These are phyloP conservation scores for Verticillium longisporum DNA, from an alignment of 2,329 filamentous ascomycete genomes.

Conservation along the genomic window DNA sequence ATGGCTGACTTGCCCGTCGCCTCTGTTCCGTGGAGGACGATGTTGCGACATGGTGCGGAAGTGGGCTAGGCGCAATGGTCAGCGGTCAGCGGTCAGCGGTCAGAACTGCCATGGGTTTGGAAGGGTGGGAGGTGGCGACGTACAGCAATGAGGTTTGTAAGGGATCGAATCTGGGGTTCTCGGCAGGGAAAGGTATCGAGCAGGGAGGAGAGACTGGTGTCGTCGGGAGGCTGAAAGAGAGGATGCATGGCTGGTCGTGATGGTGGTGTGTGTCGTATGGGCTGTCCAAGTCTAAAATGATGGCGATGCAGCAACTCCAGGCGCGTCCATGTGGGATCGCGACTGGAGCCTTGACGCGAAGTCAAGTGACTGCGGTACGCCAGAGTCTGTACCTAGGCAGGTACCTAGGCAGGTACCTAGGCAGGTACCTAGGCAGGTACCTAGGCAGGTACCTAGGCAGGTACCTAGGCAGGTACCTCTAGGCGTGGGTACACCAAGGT, in stretches of 20 bases:
- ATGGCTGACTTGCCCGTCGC: conserved; percentile 81
- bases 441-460: no score
- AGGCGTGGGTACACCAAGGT: no score
- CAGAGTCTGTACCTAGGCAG: no score
- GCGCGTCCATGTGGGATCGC: background rate
- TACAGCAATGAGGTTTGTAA: conserved; percentile 49
- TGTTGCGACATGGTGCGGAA: conserved; percentile 63
- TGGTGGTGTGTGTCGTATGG: background rate
- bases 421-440: no score
- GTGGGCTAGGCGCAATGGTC: conserved; percentile 37
- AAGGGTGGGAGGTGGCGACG: conserved; percentile 9
- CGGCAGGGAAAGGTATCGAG: conserved; percentile 47
- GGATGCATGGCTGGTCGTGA: conserved; percentile 20
- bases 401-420: no score
- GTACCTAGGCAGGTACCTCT: no score
- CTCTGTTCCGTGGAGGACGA: conserved; percentile 78
- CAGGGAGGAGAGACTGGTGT: conserved; percentile 38
- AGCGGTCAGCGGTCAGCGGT: conserved; percentile 10
- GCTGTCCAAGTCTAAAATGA: background rate
- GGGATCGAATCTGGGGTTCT: conserved; percentile 50
- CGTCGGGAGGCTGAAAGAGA: conserved; percentile 46
- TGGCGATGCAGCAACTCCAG: background rate
- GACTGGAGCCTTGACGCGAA: conserved; percentile 2
- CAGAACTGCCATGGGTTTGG: background rate
- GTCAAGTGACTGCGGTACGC: conserved; percentile 6